These are phyloP conservation scores for Neofusicoccum sp. DNA, from an alignment of 2,329 filamentous ascomycete species.

Conservation along the genomic window DNA sequence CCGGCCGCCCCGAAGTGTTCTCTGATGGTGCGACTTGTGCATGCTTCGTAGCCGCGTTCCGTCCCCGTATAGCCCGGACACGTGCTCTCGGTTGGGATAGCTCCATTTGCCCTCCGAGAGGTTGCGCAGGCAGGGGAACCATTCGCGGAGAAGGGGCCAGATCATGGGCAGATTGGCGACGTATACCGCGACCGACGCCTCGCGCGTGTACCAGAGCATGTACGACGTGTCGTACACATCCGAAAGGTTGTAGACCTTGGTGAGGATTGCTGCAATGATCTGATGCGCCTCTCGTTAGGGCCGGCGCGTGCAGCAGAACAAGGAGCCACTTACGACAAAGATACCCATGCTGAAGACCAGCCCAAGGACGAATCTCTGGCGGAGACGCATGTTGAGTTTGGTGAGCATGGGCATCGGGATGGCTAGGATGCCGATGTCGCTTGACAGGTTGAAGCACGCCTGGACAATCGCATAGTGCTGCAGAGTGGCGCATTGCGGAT, in stretches of 20 bases:
- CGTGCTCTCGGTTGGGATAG: background rate
- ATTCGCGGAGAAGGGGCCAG: conserved; percentile 54
- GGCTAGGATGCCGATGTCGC: conserved; percentile 42
- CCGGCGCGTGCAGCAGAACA: conserved; percentile 35
- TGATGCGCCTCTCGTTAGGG: conserved; percentile 15
- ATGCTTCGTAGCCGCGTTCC: background rate
- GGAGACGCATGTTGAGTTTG: conserved; percentile 52
- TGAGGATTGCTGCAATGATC: conserved; percentile 49
- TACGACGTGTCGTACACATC: conserved; percentile 36
- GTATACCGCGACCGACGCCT: conserved; percentile 56
- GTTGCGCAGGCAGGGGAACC: conserved; percentile 39
- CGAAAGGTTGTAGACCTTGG: conserved; percentile 52
- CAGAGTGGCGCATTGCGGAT: conserved; percentile 60
- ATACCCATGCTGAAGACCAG: conserved; percentile 54
- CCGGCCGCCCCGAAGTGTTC: background rate
- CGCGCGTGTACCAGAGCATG: conserved; percentile 57
- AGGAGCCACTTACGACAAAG: conserved; percentile 52
- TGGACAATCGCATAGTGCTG: conserved; percentile 62
- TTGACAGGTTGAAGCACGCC: conserved; percentile 61
- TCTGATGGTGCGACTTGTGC: background rate
- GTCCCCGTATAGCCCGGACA: background rate
- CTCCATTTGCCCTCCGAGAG: background rate
- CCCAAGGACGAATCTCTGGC: conserved; percentile 58
- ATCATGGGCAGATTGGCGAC: conserved; percentile 58
- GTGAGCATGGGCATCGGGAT: conserved; percentile 54